A percentile compares a stretch with the other conserved stretches of the same genome.
These are phyloP conservation scores for Cryptococcus sp. DNA, from an alignment of 1,284 basidiomycete species.

Conservation along the genomic window DNA sequence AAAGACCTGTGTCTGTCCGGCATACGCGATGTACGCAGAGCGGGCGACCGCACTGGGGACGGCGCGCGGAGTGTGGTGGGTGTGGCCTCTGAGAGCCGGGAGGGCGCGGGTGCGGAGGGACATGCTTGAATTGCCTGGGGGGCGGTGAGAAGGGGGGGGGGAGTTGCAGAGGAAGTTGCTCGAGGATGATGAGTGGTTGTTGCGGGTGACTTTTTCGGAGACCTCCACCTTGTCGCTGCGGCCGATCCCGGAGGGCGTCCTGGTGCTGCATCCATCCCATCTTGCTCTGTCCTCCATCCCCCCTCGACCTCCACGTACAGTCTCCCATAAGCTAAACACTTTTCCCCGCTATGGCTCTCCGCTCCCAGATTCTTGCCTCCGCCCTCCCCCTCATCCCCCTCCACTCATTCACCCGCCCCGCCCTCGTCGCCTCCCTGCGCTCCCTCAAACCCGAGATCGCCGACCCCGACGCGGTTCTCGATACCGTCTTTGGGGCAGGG, in stretches of 20 bases:
- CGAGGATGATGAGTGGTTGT: too few species aligned
- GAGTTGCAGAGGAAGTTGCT: too few species aligned
- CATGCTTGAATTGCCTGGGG: too few species aligned
- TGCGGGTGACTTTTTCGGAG: neutral
- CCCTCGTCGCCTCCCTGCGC: conserved; percentile 27
- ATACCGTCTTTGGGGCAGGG: conserved; percentile 39
- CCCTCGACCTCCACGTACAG: too few species aligned
- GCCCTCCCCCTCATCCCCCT: conserved; percentile 32
- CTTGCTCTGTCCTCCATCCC: neutral
- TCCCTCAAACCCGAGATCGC: conserved; percentile 7
- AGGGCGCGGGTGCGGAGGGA: too few species aligned
- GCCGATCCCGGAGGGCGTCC: neutral
- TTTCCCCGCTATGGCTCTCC: conserved; percentile 40
- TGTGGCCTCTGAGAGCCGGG: too few species aligned
- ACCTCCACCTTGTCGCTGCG: neutral
- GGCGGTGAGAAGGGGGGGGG: too few species aligned
- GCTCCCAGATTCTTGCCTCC: conserved; percentile 28
- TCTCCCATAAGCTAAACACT: neutral
- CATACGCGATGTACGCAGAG: too few species aligned
- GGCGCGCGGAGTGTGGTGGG: too few species aligned
- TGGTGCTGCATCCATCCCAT: neutral
- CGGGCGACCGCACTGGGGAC: too few species aligned
- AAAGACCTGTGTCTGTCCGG: too few species aligned
- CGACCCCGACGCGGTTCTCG: conserved; percentile 23
- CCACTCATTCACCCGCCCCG: conserved; percentile 40